A percentile compares a stretch with the other conserved stretches of the same genome.
These are phyloP conservation scores for Angomonas deanei DNA, from an alignment of 208 protist genomes.

Conservation along the genomic window DNA sequence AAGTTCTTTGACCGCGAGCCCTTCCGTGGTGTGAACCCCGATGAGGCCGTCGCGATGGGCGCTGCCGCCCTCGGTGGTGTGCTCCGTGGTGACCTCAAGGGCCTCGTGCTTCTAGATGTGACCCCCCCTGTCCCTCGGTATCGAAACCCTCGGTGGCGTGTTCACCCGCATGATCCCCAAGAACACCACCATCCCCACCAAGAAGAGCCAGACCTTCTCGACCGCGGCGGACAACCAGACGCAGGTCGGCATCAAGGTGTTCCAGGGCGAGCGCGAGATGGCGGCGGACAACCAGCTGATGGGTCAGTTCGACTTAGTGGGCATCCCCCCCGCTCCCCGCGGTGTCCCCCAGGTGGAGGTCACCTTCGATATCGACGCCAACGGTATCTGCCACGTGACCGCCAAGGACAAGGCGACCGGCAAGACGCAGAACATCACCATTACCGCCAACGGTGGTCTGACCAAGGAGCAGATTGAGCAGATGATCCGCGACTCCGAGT, in stretches of 20 bases:
- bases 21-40: conserved; percentile 98
- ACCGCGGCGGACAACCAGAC: conserved; percentile 85
- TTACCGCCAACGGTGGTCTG: conserved; percentile 84
- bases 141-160: conserved; percentile 96
- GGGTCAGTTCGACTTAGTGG: conserved; percentile 92
- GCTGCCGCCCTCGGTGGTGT: conserved; percentile 98
- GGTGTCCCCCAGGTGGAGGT: conserved; percentile 95
- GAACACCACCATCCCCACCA: conserved; percentile 98
- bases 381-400: conserved; percentile 97
- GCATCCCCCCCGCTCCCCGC: conserved; percentile 90
- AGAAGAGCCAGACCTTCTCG: conserved; percentile 93
- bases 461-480: conserved; percentile 78
- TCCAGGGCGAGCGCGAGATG: conserved; percentile 93
- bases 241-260: conserved; percentile 90
- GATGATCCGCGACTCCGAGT: conserved; percentile 85
- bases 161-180: conserved; percentile 97
- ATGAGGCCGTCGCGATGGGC: conserved; percentile 99
- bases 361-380: conserved; percentile 98
- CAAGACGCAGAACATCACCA: conserved; percentile 94
- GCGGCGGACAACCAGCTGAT: conserved; percentile 93
- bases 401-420: conserved; percentile 97
- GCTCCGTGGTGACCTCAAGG: conserved; percentile 87
- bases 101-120: conserved; percentile 97
- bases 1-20: conserved; percentile 93
- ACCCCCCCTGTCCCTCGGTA: conserved; percentile 98